Evolutionary conservation across 2,329 filamentous ascomycete species (phyloP).

Genomic region (Cercospora canescens): DNA sequence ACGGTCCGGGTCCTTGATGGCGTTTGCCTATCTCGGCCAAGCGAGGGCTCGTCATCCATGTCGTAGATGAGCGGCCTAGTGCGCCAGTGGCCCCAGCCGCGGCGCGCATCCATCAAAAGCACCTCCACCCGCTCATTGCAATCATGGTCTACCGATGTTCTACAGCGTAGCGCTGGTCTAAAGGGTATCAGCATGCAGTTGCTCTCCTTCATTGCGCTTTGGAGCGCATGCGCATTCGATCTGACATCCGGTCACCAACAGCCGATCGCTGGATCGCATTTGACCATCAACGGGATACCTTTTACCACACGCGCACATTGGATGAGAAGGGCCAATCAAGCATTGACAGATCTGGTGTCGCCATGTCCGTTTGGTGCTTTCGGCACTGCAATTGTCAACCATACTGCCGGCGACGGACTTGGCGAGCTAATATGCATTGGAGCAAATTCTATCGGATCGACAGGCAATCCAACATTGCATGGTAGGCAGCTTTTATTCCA

Average conservation of each 20-base stretch:
- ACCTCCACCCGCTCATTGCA: neutral
- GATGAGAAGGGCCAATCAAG: slow-evolving; percentile 54
- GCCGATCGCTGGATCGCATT: slow-evolving; percentile 8
- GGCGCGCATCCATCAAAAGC: neutral
- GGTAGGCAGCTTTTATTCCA: slow-evolving; percentile 44
- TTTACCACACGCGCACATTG: slow-evolving; percentile 41
- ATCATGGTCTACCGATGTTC: neutral
- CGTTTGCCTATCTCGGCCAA: neutral
- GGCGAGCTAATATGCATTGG: slow-evolving; percentile 54
- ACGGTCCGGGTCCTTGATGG: neutral
- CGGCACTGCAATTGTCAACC: slow-evolving; percentile 57
- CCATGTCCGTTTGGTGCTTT: slow-evolving; percentile 58
- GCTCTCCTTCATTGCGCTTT: neutral
- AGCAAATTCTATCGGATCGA: slow-evolving; percentile 46
- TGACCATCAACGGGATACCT: slow-evolving; percentile 18
- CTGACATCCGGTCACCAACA: neutral
- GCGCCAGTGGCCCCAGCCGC: neutral
- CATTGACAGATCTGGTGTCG: slow-evolving; percentile 43
- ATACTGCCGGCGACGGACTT: slow-evolving; percentile 44
- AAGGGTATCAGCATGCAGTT: neutral
- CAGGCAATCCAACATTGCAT: slow-evolving; percentile 56
- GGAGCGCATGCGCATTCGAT: neutral
- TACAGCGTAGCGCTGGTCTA: neutral
- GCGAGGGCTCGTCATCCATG: neutral
- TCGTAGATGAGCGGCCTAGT: neutral